phyloP scores from a whole-genome alignment of 352 stramenopile genomes.

The Globisporangium acanthophoron region DNA sequence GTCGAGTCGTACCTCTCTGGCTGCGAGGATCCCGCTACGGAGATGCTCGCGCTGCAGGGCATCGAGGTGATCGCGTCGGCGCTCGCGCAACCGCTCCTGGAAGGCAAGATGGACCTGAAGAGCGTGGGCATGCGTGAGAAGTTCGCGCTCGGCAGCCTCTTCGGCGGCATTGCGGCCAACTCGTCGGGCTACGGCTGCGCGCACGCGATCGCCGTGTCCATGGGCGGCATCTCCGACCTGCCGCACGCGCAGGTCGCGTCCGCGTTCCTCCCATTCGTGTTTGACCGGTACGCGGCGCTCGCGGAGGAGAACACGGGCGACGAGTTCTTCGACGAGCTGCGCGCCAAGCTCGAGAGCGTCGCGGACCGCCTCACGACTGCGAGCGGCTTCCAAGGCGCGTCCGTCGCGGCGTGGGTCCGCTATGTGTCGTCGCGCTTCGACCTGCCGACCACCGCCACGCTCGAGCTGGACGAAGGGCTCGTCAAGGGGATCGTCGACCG shows the following conservation, averaged over 20 bases:
- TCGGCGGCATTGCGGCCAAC: slow-evolving; percentile 46
- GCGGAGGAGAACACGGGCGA: slow-evolving; percentile 57
- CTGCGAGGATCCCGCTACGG: slow-evolving; percentile 30
- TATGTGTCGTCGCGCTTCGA: slow-evolving; percentile 58
- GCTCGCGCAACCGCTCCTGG: slow-evolving; percentile 44
- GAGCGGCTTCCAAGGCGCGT: slow-evolving; percentile 49
- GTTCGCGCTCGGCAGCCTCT: slow-evolving; percentile 47
- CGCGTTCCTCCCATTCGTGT: slow-evolving; percentile 63
- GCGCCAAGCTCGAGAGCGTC: slow-evolving; percentile 42
- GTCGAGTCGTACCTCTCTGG: slow-evolving; percentile 69
- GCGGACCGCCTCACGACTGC: slow-evolving; percentile 37
- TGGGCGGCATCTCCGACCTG: slow-evolving; percentile 64
- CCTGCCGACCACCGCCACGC: slow-evolving; percentile 37
- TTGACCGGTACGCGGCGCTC: slow-evolving; percentile 48
- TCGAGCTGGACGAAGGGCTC: slow-evolving; percentile 54
- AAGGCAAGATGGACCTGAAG: slow-evolving; percentile 66
- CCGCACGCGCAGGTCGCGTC: slow-evolving; percentile 54
- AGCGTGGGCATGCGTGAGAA: slow-evolving; percentile 41
- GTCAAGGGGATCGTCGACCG: slow-evolving; percentile 52
- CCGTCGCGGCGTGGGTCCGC: slow-evolving; percentile 49
- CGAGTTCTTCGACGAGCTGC: slow-evolving; percentile 56
- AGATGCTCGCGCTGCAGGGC: slow-evolving; percentile 49
- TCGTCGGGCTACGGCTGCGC: slow-evolving; percentile 47
- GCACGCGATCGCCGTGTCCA: slow-evolving; percentile 51
- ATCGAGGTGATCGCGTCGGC: slow-evolving; percentile 47